Evolutionary conservation across 2,329 filamentous ascomycete species (phyloP).

Genomic region (Hirsutella rhossiliensis): DNA sequence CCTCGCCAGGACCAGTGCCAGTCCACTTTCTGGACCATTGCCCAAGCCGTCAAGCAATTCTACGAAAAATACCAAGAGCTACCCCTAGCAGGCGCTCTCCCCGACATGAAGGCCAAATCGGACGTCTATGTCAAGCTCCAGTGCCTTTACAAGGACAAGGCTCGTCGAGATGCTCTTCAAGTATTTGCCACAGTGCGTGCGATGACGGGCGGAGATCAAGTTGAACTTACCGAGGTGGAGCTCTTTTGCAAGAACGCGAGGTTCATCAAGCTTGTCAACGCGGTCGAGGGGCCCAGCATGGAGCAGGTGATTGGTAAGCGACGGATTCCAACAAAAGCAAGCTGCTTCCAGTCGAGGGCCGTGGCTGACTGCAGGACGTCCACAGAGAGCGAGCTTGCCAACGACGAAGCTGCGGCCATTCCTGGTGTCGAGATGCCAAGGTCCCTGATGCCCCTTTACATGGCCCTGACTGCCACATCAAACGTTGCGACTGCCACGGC

Average conservation of each 20-base stretch:
- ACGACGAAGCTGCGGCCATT: constrained; percentile 38
- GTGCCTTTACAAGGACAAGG: constrained; percentile 85
- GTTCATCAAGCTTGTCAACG: constrained; percentile 78
- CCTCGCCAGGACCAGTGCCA: constrained; percentile 3
- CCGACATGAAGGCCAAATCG: constrained; percentile 96
- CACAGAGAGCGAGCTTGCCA: constrained; percentile 40
- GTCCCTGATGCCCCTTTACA: constrained; percentile 57
- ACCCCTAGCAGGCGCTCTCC: constrained; percentile 75
- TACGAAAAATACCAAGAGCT: constrained; percentile 60
- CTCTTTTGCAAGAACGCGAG: constrained; percentile 91
- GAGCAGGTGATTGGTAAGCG: constrained; percentile 42
- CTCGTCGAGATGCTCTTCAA: constrained; percentile 64
- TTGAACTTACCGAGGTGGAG: constrained; percentile 68
- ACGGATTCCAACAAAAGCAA: not conserved
- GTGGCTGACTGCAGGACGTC: not conserved
- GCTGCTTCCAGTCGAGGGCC: not conserved
- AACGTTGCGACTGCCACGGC: constrained; percentile 30
- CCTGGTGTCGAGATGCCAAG: constrained; percentile 33
- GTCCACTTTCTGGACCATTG: constrained; percentile 77
- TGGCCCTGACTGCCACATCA: constrained; percentile 47
- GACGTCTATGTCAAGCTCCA: constrained; percentile 82
- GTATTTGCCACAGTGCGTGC: constrained; percentile 54
- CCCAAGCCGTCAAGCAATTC: constrained; percentile 66
- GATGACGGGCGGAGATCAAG: constrained; percentile 31
- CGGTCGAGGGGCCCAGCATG: constrained; percentile 31